Base-by-base conservation (phyloP, 805 yeast species). In the Monosporozyma servazzii region DNA sequence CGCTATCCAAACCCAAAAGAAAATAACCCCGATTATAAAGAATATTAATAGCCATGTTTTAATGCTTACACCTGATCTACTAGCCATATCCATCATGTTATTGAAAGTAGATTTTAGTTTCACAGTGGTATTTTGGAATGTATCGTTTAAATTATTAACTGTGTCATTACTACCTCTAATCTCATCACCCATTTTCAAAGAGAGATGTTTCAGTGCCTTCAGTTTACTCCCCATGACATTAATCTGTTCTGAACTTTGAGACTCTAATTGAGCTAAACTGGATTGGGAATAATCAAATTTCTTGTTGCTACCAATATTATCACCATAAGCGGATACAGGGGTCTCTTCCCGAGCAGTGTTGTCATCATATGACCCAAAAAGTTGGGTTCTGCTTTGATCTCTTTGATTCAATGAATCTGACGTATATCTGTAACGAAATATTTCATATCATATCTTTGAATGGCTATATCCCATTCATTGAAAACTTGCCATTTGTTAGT, bases 71-170 rank as follows among this genome's bases (percentile, higher is more conserved):
- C 86, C 84, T 10, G 84, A 75, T 56, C 71, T 74, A 55, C 78
- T 76, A 3, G 86, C 87, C 80, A 84, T 80, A 2, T 72, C 67
- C 67, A 79, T 67, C 86, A 84, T 79, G 41, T 77, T 72, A 47
- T 69, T 71, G 67, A 76, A 75, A 2, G 84, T 82, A 47, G 70
- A 71, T 54, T 76, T 78, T 48, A 84, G 72, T 51, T 71, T 70
- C 1, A 65, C 59, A 18, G 78, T 65, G 1, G 82, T 72, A 47
- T 65, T 64, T 37, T 75, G 80, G 60, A 79, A 79, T 17, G 74
- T 69, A 37, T 75, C 62, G 6, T 71, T 70, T 44, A 79, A 59
- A 21, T 67, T 65, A 36, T 66, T 67, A 43, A 79, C 59, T n/a
- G 78, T 66, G 48, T 73, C 66, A 55, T 74, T 74, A 30, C 81